These are phyloP conservation scores for Kalanchoe fedtschenkoi DNA, from an alignment of 164 flowering plant genomes.

Conservation along the genomic window DNA sequence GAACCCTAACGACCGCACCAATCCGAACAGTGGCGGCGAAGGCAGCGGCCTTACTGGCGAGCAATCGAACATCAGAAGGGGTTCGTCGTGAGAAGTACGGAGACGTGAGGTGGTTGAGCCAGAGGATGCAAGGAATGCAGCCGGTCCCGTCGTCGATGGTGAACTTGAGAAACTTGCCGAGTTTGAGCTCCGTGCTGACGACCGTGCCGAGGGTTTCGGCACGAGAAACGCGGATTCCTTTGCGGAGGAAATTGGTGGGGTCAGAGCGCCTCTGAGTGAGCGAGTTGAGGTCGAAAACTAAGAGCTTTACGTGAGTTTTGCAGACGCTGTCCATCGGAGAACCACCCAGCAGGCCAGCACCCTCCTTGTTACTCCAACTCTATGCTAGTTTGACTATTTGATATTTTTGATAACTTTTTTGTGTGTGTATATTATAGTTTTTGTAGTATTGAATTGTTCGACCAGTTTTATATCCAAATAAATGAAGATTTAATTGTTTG, in stretches of 20 bases:
- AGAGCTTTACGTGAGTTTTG: conserved; percentile 53
- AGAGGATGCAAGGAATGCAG: conserved; percentile 58
- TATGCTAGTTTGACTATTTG: too few species aligned
- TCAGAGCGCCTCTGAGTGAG: conserved; percentile 22
- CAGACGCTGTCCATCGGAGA: conserved; percentile 12
- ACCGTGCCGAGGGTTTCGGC: conserved; percentile 60
- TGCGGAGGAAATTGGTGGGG: conserved; percentile 21
- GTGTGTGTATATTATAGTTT: too few species aligned
- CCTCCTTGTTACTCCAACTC: too few species aligned
- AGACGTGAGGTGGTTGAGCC: conserved; percentile 67
- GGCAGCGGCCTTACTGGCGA: conserved; percentile 29
- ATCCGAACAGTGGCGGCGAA: conserved; percentile 26
- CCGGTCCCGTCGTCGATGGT: conserved; percentile 75
- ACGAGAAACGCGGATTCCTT: conserved; percentile 27
- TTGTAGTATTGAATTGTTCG: too few species aligned
- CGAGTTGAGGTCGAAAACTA: conserved; percentile 57
- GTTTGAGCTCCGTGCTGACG: conserved; percentile 41
- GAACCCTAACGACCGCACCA: conserved; percentile 55
- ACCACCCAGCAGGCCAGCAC: background rate
- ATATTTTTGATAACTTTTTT: too few species aligned
- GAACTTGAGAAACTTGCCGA: conserved; percentile 53
- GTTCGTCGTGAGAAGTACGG: conserved; percentile 34
- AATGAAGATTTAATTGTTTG: too few species aligned
- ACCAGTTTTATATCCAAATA: too few species aligned
- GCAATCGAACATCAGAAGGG: conserved; percentile 41